A percentile compares a stretch with the other conserved stretches of the same genome.
These are phyloP conservation scores for Meyerozyma elateridarum DNA, from an alignment of 1,139 yeast species.

Conservation along the genomic window DNA sequence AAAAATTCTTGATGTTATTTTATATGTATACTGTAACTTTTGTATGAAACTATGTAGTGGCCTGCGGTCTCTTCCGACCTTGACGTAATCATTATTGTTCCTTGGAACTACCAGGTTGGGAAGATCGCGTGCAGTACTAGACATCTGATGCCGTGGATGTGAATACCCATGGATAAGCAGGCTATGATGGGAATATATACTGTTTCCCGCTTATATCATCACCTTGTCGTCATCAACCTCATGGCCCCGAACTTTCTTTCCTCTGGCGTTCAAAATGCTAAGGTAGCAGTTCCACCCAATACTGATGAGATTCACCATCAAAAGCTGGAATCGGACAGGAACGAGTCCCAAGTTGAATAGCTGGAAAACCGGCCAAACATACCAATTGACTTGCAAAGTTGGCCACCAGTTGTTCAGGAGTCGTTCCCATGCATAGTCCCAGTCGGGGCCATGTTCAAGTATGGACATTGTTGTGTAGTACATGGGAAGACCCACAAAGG, in stretches of 20 bases:
- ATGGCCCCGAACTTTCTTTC: background rate
- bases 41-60: too few species aligned
- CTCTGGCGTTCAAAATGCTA: constrained; percentile 25
- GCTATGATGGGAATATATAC: too few species aligned
- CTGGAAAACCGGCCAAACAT: constrained; percentile 86
- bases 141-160: too few species aligned
- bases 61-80: too few species aligned
- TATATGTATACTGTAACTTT: too few species aligned
- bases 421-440: constrained; percentile 31
- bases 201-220: too few species aligned
- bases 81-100: too few species aligned
- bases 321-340: constrained; percentile 64
- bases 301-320: constrained; percentile 67
- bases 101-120: too few species aligned
- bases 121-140: too few species aligned
- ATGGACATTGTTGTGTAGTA: constrained; percentile 66
- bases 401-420: constrained; percentile 49
- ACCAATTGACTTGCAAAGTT: constrained; percentile 70
- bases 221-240: background rate
- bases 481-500: constrained; percentile 59
- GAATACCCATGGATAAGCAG: too few species aligned
- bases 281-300: constrained; percentile 84
- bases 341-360: constrained; percentile 62
- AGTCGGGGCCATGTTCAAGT: constrained; percentile 40
- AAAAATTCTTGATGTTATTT: too few species aligned